Percentiles rank a stretch among this genome's conserved stretches.
Evolutionary conservation across 805 yeast species (phyloP).

Genomic region (Hemisphaericaspora nanyangensis): DNA sequence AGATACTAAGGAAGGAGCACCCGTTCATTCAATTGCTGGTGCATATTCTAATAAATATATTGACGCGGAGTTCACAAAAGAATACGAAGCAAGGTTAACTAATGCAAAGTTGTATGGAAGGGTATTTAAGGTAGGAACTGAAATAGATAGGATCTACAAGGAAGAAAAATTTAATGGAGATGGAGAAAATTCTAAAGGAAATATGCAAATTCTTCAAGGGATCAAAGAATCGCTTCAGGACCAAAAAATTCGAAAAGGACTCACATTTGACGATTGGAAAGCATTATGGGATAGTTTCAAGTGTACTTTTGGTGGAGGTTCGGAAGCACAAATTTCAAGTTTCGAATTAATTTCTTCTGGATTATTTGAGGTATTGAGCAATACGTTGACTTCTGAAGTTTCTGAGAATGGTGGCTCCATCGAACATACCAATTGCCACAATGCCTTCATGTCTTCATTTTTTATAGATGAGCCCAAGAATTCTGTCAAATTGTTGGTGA

Average conservation of each 20-base stretch:
- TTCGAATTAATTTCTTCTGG: conserved; percentile 75
- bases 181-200: conserved; percentile 10
- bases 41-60: conserved; percentile 20
- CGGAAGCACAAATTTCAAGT: conserved; percentile 47
- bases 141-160: conserved; percentile 25
- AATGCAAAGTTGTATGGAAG: conserved; percentile 13
- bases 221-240: conserved; percentile 10
- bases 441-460: conserved; percentile 44
- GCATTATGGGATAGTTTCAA: conserved; percentile 22
- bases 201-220: conserved; percentile 14
- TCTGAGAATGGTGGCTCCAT: conserved; percentile 6
- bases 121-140: conserved; percentile 14
- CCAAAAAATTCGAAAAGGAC: conserved; percentile 6
- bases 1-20: conserved; percentile 11
- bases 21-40: conserved; percentile 3
- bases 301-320: conserved; percentile 10
- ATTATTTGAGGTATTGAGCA: conserved; percentile 42
- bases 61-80: conserved; percentile 30
- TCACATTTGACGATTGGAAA: conserved; percentile 36
- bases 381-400: conserved; percentile 25
- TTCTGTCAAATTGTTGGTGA: conserved; percentile 43
- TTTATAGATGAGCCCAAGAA: conserved; percentile 8
- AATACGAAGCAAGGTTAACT: conserved; percentile 18
- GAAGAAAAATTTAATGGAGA: conserved; percentile 17
- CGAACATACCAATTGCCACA: conserved; percentile 22